Conservation (phyloP, 2,329 filamentous ascomycete species). For the Aureobasidium vineae region DNA sequence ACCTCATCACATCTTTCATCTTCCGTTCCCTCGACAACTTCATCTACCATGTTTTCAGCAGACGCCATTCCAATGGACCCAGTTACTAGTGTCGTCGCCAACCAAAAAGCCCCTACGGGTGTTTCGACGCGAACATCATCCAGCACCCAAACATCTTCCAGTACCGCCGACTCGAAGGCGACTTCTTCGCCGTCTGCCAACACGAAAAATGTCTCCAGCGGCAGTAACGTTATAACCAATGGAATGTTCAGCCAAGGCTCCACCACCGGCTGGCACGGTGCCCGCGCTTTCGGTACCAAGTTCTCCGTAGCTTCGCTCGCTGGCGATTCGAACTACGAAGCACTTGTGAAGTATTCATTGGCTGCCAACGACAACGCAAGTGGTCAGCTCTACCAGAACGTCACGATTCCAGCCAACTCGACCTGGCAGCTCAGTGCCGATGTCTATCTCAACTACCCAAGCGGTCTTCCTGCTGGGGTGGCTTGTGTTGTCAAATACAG, state of each 20-base stretch:
- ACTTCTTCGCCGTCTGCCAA: background rate
- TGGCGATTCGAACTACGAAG: constrained; percentile 19
- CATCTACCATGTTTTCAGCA: constrained; percentile 2
- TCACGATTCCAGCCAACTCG: constrained; percentile 19
- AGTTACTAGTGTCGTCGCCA: background rate
- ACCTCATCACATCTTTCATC: background rate
- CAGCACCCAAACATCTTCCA: background rate
- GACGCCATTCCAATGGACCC: background rate
- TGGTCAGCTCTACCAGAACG: constrained; percentile 18
- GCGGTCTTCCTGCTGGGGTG: constrained; percentile 7
- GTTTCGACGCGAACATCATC: constrained; percentile 11
- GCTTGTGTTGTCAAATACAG: constrained; percentile 24
- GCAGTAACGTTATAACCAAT: constrained; percentile 9
- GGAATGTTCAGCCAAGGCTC: constrained; percentile 13
- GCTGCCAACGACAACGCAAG: constrained; percentile 8
- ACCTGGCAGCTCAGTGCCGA: constrained; percentile 8
- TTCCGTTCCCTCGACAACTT: background rate
- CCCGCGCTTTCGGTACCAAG: constrained; percentile 3
- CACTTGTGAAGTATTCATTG: constrained; percentile 17
- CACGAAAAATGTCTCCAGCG: background rate
- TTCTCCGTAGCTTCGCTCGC: constrained; percentile 17
- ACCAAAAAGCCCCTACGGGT: constrained; percentile 5
- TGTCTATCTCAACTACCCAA: constrained; percentile 22
- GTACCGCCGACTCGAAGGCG: background rate
- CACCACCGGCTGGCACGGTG: constrained; percentile 6